phyloP scores from a whole-genome alignment of 768 basidiomycete species.

The Pulveroboletus sp. region DNA sequence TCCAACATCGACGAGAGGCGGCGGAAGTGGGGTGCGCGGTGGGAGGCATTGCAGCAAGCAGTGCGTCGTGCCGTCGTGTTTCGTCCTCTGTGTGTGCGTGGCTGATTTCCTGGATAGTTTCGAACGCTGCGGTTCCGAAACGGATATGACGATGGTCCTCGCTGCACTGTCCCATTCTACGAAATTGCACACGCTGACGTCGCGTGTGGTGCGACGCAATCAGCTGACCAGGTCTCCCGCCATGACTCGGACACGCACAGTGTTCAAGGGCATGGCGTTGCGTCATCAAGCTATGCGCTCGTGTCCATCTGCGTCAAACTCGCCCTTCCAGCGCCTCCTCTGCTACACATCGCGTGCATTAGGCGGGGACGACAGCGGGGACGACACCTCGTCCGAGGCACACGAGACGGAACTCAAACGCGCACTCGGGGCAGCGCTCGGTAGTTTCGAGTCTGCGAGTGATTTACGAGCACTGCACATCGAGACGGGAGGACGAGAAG shows the following conservation, averaged over 20 bases:
- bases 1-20: slow-evolving; percentile 64
- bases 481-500: slow-evolving; percentile 67
- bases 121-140: slow-evolving; percentile 76
- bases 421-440: slow-evolving; percentile 65
- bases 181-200: slow-evolving; percentile 61
- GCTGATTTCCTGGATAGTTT: slow-evolving; percentile 46
- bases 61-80: slow-evolving; percentile 32
- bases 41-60: slow-evolving; percentile 73
- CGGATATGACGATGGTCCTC: slow-evolving; percentile 74
- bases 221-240: slow-evolving; percentile 45
- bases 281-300: slow-evolving; percentile 51
- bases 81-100: too few species aligned
- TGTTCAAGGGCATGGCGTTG: too few species aligned
- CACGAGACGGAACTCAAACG: slow-evolving; percentile 66
- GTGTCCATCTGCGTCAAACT: too few species aligned
- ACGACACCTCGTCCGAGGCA: slow-evolving; percentile 37
- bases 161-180: slow-evolving; percentile 74
- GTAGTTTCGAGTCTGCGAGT: slow-evolving; percentile 59
- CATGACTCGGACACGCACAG: slow-evolving; percentile 50
- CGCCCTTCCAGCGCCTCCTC: slow-evolving; percentile 46
- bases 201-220: slow-evolving; percentile 66
- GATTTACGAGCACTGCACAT: slow-evolving; percentile 69
- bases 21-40: slow-evolving; percentile 69
- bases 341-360: slow-evolving; percentile 35
- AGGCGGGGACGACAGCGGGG: slow-evolving; percentile 55